These are phyloP conservation scores for Colletotrichum gloeosporioides DNA, from an alignment of 2,329 filamentous ascomycete genomes.

Conservation along the genomic window DNA sequence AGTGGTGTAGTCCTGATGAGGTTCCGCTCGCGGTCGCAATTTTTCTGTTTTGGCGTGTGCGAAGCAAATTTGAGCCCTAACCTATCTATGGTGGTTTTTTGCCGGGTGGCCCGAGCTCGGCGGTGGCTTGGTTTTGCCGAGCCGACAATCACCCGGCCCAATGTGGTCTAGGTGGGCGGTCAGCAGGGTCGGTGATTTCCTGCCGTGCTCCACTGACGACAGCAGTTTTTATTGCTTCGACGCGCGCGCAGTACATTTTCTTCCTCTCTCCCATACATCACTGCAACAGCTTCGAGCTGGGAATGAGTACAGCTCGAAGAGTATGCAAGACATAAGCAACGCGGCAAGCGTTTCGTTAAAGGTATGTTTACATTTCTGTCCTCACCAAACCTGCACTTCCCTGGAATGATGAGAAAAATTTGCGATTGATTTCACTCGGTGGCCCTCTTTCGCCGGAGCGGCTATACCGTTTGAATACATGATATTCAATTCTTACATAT, in stretches of 20 bases:
- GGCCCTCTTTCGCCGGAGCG: conserved; percentile 88
- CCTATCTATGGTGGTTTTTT: neutral
- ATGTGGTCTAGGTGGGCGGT: neutral
- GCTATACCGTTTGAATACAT: conserved; percentile 77
- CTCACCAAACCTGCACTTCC: conserved; percentile 4
- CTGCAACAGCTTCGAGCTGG: neutral
- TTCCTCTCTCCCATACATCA: neutral
- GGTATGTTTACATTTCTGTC: conserved; percentile 25
- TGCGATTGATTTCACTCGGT: conserved; percentile 92
- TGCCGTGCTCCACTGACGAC: conserved; percentile 10
- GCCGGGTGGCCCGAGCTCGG: neutral
- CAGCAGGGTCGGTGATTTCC: neutral
- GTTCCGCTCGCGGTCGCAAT: conserved; percentile 6
- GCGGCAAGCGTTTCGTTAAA: neutral
- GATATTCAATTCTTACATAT: conserved; percentile 99
- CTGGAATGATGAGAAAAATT: conserved; percentile 92
- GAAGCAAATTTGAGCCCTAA: neutral
- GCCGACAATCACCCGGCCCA: neutral
- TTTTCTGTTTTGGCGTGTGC: conserved; percentile 9
- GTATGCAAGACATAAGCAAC: neutral
- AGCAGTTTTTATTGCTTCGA: conserved; percentile 10
- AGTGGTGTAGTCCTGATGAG: conserved; percentile 4
- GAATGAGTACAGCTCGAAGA: neutral
- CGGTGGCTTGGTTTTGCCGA: conserved; percentile 10
- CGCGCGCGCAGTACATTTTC: neutral